These are phyloP conservation scores for Prunus mongolica DNA, from an alignment of 306 rosid genomes.

Conservation along the genomic window DNA sequence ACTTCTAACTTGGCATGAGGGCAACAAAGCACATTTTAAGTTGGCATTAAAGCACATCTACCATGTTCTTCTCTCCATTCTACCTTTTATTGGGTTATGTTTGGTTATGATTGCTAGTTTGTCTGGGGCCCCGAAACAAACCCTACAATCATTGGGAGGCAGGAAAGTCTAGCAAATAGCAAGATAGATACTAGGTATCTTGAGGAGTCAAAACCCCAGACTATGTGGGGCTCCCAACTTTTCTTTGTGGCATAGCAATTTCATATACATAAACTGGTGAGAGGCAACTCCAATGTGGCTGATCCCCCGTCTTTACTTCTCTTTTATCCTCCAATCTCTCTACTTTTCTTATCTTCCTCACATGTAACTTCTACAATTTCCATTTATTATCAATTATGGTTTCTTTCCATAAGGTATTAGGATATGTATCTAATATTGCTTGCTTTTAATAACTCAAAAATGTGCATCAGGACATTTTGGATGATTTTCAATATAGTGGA, in stretches of 20 bases:
- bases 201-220: too few species aligned
- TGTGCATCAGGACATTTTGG: slow-evolving; percentile 62
- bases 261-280: background rate
- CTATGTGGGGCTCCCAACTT: background rate
- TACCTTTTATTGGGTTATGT: too few species aligned
- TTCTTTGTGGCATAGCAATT: background rate
- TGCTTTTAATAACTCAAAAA: background rate
- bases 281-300: too few species aligned
- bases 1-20: background rate
- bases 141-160: too few species aligned
- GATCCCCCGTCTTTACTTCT: background rate
- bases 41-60: background rate
- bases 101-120: too few species aligned
- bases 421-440: background rate
- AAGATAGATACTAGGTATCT: too few species aligned
- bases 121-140: too few species aligned
- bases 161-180: too few species aligned
- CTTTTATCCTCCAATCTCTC: background rate
- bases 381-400: background rate
- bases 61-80: background rate
- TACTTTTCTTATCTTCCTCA: background rate
- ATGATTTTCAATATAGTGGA: slow-evolving; percentile 37
- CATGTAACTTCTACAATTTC: background rate
- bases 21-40: background rate
- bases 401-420: background rate